Evolutionary conservation across 805 yeast species (phyloP).

Genomic region (Myxozyma mucilagina): DNA sequence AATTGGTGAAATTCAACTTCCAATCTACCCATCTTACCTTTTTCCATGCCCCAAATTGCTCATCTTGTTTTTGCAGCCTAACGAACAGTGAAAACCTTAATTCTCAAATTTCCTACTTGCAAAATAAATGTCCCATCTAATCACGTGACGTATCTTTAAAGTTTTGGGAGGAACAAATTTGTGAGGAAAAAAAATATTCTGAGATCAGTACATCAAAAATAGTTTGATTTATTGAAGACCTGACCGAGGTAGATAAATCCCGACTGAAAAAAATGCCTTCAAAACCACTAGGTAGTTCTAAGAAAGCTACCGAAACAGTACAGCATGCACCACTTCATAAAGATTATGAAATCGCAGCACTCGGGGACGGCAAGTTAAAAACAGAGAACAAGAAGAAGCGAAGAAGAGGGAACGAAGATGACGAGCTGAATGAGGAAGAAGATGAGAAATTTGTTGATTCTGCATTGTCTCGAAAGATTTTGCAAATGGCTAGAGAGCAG

Average conservation of each 20-base stretch:
- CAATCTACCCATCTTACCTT: too few relatives aligned
- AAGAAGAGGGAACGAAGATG: conserved; percentile 14
- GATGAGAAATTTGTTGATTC: conserved; percentile 77
- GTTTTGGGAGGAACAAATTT: conserved; percentile 1
- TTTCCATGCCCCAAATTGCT: too few relatives aligned
- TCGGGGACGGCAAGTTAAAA: conserved; percentile 26
- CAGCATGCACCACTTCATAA: conserved; percentile 28
- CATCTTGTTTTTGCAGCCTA: too few relatives aligned
- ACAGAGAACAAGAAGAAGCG: conserved; percentile 10
- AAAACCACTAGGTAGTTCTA: neutral
- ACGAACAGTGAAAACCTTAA: neutral
- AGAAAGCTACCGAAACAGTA: neutral
- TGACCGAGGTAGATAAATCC: neutral
- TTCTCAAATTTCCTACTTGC: too few relatives aligned
- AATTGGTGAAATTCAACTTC: too few relatives aligned
- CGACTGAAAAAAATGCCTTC: neutral
- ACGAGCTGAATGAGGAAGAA: conserved; percentile 42
- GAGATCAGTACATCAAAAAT: neutral
- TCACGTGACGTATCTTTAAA: neutral
- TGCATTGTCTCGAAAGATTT: conserved; percentile 74
- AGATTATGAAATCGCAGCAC: conserved; percentile 24
- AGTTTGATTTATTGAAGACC: neutral
- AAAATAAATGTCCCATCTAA: neutral
- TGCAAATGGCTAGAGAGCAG: conserved; percentile 88
- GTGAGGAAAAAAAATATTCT: neutral